Evolutionary conservation across 1,284 basidiomycete genomes (phyloP), one percentile per base, ranked within the genome.

Genomic region (Pseudozyma sp.): DNA sequence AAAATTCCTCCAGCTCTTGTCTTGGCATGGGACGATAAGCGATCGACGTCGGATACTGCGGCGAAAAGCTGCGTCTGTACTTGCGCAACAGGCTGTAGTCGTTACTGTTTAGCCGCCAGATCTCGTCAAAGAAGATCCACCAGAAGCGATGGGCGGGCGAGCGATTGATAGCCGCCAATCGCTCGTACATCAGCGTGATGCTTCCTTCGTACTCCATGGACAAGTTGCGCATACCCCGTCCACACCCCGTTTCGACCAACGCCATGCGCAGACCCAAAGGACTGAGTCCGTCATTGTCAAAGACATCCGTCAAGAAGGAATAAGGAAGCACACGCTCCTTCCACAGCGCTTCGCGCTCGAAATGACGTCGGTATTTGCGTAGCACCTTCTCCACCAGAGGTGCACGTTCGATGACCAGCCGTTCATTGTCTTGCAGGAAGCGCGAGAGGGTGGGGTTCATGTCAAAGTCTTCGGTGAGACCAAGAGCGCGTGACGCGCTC

Each of bases 51-150:
- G 89, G 87, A 76, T 90, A 92, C 75, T 90, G 88, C 0, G 92
- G 92, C 77, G 91, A 89, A 80, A 93, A 93, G 79, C 90, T 52
- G 31, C 57, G 52, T 87, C 87, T 75, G 88, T 84, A 81, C 92
- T 92, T 69, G 89, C 86, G 68, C 90, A 87, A 90, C 89, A 91
- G 50, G 39, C 39, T 34, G 55, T 75, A 75, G 59, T 78, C 69
- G 24, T 40, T 54, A 34, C 48, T 63, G 58, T 81, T 82, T 42
- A 68, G 60, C 8, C 78, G 54, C 72, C 59, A 76, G 50, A 79
- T 24, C 83, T 89, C 76, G 66, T 92, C 91, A 90, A 91, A 93
- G 77, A 92, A 89, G 8, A 92, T 87, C 81, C 91, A 93, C 92
- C 92, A 94, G 90, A 91, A 93, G 1, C 89, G 88, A n/a, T 88